These are phyloP conservation scores for Alternaria conjuncta DNA, from an alignment of 2,329 filamentous ascomycete genomes.

Conservation along the genomic window DNA sequence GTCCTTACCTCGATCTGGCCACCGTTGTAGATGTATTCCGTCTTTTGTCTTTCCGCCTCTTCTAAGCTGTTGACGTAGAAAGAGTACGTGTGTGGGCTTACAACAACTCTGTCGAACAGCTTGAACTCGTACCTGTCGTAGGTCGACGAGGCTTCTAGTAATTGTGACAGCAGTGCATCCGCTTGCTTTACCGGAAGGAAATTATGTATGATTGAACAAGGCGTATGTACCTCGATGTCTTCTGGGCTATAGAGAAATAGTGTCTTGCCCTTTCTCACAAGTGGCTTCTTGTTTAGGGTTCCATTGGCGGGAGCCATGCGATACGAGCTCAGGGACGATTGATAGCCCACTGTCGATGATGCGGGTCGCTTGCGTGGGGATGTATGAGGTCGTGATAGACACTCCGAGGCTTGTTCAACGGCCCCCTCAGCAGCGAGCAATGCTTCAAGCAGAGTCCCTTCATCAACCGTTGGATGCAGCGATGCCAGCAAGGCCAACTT, in stretches of 20 bases:
- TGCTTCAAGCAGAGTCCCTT: slow-evolving; percentile 76
- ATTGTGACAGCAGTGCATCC: slow-evolving; percentile 74
- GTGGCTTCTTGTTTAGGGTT: slow-evolving; percentile 45
- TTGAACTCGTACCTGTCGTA: slow-evolving; percentile 79
- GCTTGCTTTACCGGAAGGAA: slow-evolving; percentile 78
- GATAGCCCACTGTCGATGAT: slow-evolving; percentile 46
- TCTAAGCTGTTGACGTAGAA: slow-evolving; percentile 81
- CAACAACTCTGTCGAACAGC: slow-evolving; percentile 85
- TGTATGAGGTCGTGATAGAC: slow-evolving; percentile 53
- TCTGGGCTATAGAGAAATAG: slow-evolving; percentile 81
- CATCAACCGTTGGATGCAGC: slow-evolving; percentile 68
- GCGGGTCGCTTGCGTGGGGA: slow-evolving; percentile 43
- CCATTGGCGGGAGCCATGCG: slow-evolving; percentile 17
- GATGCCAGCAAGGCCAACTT: slow-evolving; percentile 87
- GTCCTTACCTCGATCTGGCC: slow-evolving; percentile 66
- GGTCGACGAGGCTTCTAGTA: slow-evolving; percentile 73
- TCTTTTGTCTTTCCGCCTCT: slow-evolving; percentile 73
- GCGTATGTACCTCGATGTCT: slow-evolving; percentile 82
- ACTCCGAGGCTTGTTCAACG: slow-evolving; percentile 68
- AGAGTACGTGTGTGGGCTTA: slow-evolving; percentile 81
- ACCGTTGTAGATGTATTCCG: slow-evolving; percentile 87
- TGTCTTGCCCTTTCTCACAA: slow-evolving; percentile 80
- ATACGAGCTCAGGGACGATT: slow-evolving; percentile 51
- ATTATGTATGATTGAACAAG: slow-evolving; percentile 91
- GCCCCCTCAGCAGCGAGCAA: slow-evolving; percentile 80